A percentile compares a stretch with the other conserved stretches of the same genome.
Evolutionary conservation across 2,329 filamentous ascomycete genomes (phyloP).

Genomic region (Penicillium vulpinum): DNA sequence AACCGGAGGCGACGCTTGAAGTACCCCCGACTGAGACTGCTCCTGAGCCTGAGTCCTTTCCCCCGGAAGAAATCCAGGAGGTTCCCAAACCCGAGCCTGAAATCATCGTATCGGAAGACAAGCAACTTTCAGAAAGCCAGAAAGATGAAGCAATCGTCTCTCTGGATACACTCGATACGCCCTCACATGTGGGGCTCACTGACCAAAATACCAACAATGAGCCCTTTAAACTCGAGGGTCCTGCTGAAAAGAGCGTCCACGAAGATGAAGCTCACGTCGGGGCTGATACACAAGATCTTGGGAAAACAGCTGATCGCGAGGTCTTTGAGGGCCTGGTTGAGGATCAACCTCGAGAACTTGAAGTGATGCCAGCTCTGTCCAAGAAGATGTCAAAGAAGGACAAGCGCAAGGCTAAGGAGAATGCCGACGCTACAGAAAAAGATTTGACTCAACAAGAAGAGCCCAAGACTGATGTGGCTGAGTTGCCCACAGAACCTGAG

Average conservation of each 20-base stretch:
- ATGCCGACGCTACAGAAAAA: constrained; percentile 6
- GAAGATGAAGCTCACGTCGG: neutral
- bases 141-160: neutral
- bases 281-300: neutral
- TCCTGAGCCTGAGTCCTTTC: neutral
- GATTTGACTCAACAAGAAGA: neutral
- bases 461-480: neutral
- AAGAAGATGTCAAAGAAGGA: constrained; percentile 27
- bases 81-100: neutral
- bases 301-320: constrained; percentile 5
- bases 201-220: neutral
- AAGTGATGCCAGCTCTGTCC: constrained; percentile 6
- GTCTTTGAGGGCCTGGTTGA: neutral
- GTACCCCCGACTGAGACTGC: neutral
- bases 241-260: neutral
- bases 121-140: neutral
- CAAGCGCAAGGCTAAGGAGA: constrained; percentile 26
- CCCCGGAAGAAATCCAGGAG: neutral
- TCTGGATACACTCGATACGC: neutral
- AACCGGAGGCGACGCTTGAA: neutral
- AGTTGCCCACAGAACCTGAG: neutral
- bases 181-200: neutral
- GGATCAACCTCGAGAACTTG: constrained; percentile 1
- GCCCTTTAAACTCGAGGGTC: neutral
- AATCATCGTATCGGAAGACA: neutral